A percentile compares a stretch with the other conserved stretches of the same genome.
These are phyloP conservation scores for Russula sp. DNA, from an alignment of 768 basidiomycete species.

Conservation along the genomic window DNA sequence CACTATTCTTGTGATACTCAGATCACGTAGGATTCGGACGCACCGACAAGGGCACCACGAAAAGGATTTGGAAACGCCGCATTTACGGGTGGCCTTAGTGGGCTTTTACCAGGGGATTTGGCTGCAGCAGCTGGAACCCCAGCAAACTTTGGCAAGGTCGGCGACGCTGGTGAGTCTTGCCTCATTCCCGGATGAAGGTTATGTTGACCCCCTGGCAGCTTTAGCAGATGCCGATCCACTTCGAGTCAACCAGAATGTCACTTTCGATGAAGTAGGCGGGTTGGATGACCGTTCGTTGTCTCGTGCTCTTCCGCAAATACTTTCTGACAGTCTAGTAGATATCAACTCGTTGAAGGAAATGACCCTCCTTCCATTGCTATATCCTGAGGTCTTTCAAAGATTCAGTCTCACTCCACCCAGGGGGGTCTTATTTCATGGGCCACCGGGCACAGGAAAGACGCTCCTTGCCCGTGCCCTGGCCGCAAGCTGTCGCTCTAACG, in stretches of 20 bases:
- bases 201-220: conserved; percentile 36
- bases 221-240: conserved; percentile 94
- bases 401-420: conserved; percentile 93
- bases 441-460: conserved; percentile 98
- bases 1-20: not conserved
- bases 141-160: conserved; percentile 79
- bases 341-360: conserved; percentile 97
- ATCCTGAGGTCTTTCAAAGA: conserved; percentile 93
- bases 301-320: not conserved
- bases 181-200: conserved; percentile 3
- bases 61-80: conserved; percentile 49
- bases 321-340: conserved; percentile 40
- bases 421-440: conserved; percentile 95
- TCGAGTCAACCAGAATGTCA: conserved; percentile 87
- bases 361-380: conserved; percentile 90
- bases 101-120: conserved; percentile 57
- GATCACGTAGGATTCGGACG: conserved; percentile 58
- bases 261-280: conserved; percentile 95
- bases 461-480: conserved; percentile 90
- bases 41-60: conserved; percentile 56
- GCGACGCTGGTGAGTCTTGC: conserved; percentile 55
- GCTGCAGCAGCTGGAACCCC: conserved; percentile 67
- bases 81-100: conserved; percentile 42
- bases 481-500: conserved; percentile 81
- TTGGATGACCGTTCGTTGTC: conserved; percentile 73